Evolutionary conservation across 139 green algal genomes (phyloP).

Genomic region (Marvania coccoides): DNA sequence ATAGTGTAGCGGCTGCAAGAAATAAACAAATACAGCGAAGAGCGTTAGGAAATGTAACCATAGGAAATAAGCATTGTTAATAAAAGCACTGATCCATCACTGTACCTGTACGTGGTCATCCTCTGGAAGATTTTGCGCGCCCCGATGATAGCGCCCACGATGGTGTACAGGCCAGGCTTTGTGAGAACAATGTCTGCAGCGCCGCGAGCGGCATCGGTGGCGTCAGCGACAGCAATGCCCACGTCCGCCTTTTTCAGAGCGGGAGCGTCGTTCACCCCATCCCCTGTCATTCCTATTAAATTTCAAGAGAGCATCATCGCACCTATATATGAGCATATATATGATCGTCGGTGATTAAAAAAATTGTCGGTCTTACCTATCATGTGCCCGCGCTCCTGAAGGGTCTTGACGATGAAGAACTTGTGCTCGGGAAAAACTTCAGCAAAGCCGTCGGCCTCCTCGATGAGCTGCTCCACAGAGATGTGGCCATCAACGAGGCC

Average conservation of each 20-base stretch:
- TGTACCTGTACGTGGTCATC: conserved; percentile 81
- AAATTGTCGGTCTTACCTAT: conserved; percentile 80
- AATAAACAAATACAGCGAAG: no score
- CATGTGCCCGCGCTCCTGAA: conserved; percentile 32
- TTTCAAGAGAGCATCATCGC: background rate
- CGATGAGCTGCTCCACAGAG: conserved; percentile 54
- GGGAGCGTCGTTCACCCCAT: conserved; percentile 91
- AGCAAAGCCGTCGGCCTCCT: conserved; percentile 74
- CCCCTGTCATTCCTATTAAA: conserved; percentile 78
- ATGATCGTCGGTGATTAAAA: no score
- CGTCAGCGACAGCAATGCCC: conserved; percentile 74
- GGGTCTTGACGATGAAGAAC: conserved; percentile 73
- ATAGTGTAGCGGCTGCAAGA: conserved; percentile 49
- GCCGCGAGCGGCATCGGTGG: conserved; percentile 72
- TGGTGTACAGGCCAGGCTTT: conserved; percentile 42
- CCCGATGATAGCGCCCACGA: conserved; percentile 65
- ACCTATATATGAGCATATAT: no score
- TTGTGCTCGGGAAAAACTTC: conserved; percentile 89
- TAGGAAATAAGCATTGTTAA: background rate
- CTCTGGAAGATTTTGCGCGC: conserved; percentile 85
- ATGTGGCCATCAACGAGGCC: conserved; percentile 36
- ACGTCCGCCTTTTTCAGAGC: conserved; percentile 94
- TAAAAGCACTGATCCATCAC: conserved; percentile 26
- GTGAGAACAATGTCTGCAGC: conserved; percentile 80
- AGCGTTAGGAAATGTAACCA: background rate